Percentiles rank a stretch among this genome's conserved stretches.
These are phyloP conservation scores for Yarrowia sp. DNA, from an alignment of 805 yeast species.

Conservation along the genomic window DNA sequence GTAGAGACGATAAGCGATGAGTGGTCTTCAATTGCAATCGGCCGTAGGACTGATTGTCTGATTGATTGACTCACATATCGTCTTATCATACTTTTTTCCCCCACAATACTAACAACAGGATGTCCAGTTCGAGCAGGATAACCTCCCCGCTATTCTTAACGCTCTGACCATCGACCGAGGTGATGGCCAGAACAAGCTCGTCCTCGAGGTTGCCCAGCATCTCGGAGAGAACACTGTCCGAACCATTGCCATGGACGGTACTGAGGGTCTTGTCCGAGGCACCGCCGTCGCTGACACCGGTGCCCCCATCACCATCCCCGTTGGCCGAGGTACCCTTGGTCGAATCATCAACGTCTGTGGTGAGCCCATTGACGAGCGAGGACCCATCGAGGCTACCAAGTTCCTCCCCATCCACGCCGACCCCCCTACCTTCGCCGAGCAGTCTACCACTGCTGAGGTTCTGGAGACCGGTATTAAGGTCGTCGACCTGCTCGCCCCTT, in stretches of 20 bases:
- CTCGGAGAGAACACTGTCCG: conserved; percentile 99
- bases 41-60: too few species aligned
- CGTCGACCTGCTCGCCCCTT: conserved; percentile 98
- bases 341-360: conserved; percentile 97
- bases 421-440: conserved; percentile 95
- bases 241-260: conserved; percentile 99
- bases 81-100: too few species aligned
- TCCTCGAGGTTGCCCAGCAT: conserved; percentile 99
- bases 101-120: conserved; percentile 50
- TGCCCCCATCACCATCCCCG: conserved; percentile 98
- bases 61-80: neutral
- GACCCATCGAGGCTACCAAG: conserved; percentile 91
- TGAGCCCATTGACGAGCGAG: conserved; percentile 99
- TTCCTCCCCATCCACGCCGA: conserved; percentile 99
- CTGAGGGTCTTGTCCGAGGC: conserved; percentile 99
- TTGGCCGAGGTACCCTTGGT: conserved; percentile 98
- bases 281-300: conserved; percentile 91
- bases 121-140: conserved; percentile 97
- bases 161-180: conserved; percentile 88
- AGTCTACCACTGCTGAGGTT: conserved; percentile 97
- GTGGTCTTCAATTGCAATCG: too few species aligned
- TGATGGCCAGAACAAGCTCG: conserved; percentile 70
- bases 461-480: conserved; percentile 99
- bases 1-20: neutral
- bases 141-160: conserved; percentile 95